phyloP scores from a whole-genome alignment of 2,329 filamentous ascomycete genomes.

The Macroventuria anomochaeta region DNA sequence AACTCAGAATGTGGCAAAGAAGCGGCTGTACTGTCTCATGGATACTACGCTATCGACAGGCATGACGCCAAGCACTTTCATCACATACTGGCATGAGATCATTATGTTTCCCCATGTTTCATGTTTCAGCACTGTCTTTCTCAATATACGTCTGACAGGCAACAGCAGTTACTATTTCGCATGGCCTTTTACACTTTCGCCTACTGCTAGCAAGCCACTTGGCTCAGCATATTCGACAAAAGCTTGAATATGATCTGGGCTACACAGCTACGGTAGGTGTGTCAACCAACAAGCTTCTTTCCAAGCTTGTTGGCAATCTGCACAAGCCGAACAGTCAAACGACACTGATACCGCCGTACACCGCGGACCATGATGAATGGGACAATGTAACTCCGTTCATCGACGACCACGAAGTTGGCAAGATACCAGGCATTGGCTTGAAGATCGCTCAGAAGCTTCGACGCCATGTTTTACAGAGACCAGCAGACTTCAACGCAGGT shows the following conservation, averaged over 20 bases:
- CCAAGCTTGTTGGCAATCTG: conserved; percentile 81
- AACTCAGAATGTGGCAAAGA: conserved; percentile 4
- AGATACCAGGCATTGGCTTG: conserved; percentile 84
- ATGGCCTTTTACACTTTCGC: conserved; percentile 59
- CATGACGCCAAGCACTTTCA: not conserved
- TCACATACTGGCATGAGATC: not conserved
- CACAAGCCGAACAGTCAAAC: conserved; percentile 92
- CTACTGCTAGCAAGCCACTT: conserved; percentile 82
- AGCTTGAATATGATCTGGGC: conserved; percentile 76
- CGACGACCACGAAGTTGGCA: conserved; percentile 75
- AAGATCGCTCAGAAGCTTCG: conserved; percentile 75
- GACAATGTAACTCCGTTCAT: conserved; percentile 71
- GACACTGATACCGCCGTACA: conserved; percentile 73
- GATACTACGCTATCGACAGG: not conserved
- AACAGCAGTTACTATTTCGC: not conserved
- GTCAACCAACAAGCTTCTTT: conserved; percentile 83
- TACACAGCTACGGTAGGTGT: conserved; percentile 90
- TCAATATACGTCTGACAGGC: conserved; percentile 1
- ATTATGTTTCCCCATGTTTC: conserved; percentile 2
- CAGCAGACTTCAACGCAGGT: conserved; percentile 52
- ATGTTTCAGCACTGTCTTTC: conserved; percentile 2
- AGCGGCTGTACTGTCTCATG: not conserved
- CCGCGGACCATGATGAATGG: conserved; percentile 30
- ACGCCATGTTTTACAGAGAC: conserved; percentile 61
- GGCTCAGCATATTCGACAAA: conserved; percentile 73